These are phyloP conservation scores for Gonapodya prolifera DNA, from an alignment of 192 early-diverging fungal species.

Conservation along the genomic window DNA sequence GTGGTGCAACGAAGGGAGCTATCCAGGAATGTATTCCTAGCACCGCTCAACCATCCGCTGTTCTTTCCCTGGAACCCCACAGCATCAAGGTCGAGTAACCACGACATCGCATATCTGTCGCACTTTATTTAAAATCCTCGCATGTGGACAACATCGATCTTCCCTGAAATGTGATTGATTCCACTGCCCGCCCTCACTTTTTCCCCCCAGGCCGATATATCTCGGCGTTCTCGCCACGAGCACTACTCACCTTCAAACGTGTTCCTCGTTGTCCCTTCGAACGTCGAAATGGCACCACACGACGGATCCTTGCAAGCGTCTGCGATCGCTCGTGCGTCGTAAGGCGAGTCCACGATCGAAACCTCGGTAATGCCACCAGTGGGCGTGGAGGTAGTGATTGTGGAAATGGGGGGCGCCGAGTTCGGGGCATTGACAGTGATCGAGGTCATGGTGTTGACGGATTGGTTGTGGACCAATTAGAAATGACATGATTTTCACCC, in stretches of 20 bases:
- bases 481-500: no score
- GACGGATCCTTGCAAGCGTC: slow-evolving; percentile 48
- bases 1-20: neutral
- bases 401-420: no score
- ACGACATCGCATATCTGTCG: no score
- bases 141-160: neutral
- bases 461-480: no score
- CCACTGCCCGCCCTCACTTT: neutral
- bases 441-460: no score
- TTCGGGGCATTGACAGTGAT: no score
- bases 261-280: slow-evolving; percentile 77
- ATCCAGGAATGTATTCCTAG: neutral
- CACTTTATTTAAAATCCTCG: neutral
- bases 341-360: neutral
- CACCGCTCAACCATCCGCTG: no score
- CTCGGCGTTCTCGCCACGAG: neutral
- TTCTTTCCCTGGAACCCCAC: no score
- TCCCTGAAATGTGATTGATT: neutral
- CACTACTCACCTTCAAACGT: slow-evolving; percentile 54
- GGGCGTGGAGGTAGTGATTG: neutral
- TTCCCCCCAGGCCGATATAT: neutral
- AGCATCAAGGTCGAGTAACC: no score
- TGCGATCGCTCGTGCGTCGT: slow-evolving; percentile 14
- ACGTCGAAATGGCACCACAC: slow-evolving; percentile 81
- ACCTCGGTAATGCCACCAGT: neutral